These are phyloP conservation scores for Auricularia auricula-judae DNA, from an alignment of 768 basidiomycete species.

Conservation along the genomic window DNA sequence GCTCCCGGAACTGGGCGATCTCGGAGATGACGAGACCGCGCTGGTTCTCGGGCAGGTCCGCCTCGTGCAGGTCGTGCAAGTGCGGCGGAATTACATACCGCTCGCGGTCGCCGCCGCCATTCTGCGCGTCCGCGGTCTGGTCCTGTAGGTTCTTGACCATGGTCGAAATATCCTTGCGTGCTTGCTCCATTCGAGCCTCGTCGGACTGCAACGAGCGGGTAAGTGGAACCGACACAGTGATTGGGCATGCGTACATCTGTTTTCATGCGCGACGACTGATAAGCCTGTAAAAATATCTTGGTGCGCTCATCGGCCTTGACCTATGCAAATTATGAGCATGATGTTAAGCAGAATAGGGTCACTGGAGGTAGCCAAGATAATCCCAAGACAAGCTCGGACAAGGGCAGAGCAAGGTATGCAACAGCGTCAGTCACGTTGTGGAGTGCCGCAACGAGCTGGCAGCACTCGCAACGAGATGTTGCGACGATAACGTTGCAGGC, in stretches of 20 bases:
- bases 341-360: constrained; percentile 12
- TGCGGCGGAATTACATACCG: constrained; percentile 92
- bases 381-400: too few species aligned
- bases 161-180: constrained; percentile 52
- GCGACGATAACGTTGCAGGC: too few species aligned
- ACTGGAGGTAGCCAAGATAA: constrained; percentile 23
- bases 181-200: constrained; percentile 49
- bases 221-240: constrained; percentile 1
- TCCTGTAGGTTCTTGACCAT: constrained; percentile 64
- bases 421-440: too few species aligned
- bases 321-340: constrained; percentile 23
- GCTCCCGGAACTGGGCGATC: constrained; percentile 92
- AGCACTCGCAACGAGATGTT: too few species aligned
- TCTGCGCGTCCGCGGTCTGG: constrained; percentile 61
- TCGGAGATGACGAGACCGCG: constrained; percentile 91
- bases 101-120: constrained; percentile 68
- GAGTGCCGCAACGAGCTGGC: too few species aligned
- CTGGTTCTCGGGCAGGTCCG: constrained; percentile 85
- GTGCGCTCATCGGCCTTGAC: constrained; percentile 98
- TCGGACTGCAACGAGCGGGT: constrained; percentile 41
- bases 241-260: constrained; percentile 54
- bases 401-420: too few species aligned
- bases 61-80: constrained; percentile 90
- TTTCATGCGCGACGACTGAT: constrained; percentile 63
- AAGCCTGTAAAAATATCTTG: constrained; percentile 75